A percentile compares a stretch with the other conserved stretches of the same genome.
These are phyloP conservation scores for Copromyces sp. DNA, from an alignment of 495 filamentous ascomycete species.

Conservation along the genomic window DNA sequence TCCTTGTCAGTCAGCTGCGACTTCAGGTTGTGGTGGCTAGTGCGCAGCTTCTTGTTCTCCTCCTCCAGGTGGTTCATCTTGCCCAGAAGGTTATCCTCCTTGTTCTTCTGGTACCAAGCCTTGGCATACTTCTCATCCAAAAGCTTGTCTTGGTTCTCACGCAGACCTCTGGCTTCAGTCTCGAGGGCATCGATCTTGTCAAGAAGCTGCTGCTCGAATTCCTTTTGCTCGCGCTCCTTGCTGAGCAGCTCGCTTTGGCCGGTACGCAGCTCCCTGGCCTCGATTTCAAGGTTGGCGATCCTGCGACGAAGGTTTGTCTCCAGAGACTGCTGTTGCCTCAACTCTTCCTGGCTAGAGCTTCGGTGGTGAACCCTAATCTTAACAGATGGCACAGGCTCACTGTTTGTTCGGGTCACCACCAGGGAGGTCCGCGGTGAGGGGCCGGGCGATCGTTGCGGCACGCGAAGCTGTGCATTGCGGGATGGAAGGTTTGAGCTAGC, in stretches of 20 bases:
- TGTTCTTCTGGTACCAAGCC: constrained; percentile 2
- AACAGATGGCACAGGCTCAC: neutral
- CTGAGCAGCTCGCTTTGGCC: neutral
- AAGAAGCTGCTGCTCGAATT: constrained; percentile 9
- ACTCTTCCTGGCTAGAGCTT: constrained; percentile 1
- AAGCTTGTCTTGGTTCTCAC: neutral
- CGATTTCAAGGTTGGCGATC: neutral
- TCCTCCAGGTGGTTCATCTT: constrained; percentile 34
- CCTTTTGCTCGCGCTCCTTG: constrained; percentile 10
- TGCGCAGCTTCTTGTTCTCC: constrained; percentile 27
- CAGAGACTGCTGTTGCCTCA: neutral
- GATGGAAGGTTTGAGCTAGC: constrained; percentile 17
- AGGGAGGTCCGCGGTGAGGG: neutral
- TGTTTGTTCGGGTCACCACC: neutral
- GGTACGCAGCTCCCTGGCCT: neutral
- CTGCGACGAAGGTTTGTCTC: neutral
- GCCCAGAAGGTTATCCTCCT: constrained; percentile 24
- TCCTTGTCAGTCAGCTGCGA: constrained; percentile 11
- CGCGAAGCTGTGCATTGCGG: constrained; percentile 24
- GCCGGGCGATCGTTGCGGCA: constrained; percentile 1
- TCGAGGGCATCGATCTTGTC: neutral
- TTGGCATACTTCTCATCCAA: neutral
- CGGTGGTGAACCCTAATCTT: constrained; percentile 17
- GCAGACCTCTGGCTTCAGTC: neutral
- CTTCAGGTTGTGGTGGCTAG: constrained; percentile 12